Evolutionary conservation across 2,329 filamentous ascomycete species (phyloP), one percentile per base, ranked within the genome.

Genomic region (Arthroderma uncinatum): DNA sequence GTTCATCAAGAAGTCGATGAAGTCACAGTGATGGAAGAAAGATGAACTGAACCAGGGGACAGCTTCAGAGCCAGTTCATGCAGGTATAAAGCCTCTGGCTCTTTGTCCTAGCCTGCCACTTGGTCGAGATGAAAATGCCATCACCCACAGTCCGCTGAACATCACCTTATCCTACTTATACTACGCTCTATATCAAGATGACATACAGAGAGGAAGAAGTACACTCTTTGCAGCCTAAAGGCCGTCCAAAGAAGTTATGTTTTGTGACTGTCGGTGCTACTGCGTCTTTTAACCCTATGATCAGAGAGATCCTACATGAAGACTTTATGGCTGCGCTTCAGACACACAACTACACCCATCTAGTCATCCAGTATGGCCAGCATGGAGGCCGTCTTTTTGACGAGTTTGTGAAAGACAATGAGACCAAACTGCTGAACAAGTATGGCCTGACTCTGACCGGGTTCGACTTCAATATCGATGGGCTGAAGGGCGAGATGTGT

Each of bases 191-290:
- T 47, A 47, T 23, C 40, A 50, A 33, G 2, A 50, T 50, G 47
- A 19, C 47, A 16, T 16, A 50, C 5, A 37, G 30, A 16, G 21
- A 33, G 39, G 50, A 33, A 53, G 50, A 25, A 12, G 33, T 10
- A 12, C 6, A 47, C 48, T 54, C 56, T 48, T 19, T 12, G 10
- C 40, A 53, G 28, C 30, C 64, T 59, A 58, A 59, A 56, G 61
- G 57, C 44, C 58, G 57, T 54, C 52, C 57, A 57, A 67, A 62
- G 53, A 77, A 76, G 62, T 50, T 73, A 55, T 93, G 88, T 68
- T 87, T 98, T 63, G 85, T 96, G 57, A 97, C 93, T 0, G 86
- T 95, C 30, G 93, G 93, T 57, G 92, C 93, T 4, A 98, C 92
- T 0, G 90, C 91, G 14, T 82, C 86, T 19, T 98, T 98, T 72